Base-by-base conservation (phyloP, 2,329 filamentous ascomycete species). In the Nannizzia gypsea region DNA sequence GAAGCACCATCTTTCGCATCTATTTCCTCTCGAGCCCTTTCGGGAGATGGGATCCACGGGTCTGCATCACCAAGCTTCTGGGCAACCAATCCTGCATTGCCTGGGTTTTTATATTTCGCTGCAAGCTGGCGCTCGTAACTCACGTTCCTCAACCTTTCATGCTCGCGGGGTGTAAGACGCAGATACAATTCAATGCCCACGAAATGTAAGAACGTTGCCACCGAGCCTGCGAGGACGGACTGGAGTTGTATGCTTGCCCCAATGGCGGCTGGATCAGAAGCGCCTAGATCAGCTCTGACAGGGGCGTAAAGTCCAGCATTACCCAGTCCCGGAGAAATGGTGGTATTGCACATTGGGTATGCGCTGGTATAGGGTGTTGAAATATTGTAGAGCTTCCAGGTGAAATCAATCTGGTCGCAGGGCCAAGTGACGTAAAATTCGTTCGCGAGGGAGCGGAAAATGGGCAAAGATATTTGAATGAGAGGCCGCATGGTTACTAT, bases 81-180 rank as follows among this genome's bases (percentile, higher is more conserved):
- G n/a, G 22, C 50, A 34, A 76, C 78, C 48, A 78, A 65, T 1
- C 79, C 80, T 1, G 75, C 73, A 28, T 73, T 73, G 0, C 78
- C 80, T 0, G 81, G 76, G n/a, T 75, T 72, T 48, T 67, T 73
- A 69, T 80, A 76, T 0, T 81, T 81, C 3, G 78, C 76, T 63
- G 80, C 80, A 4, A 82, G 63, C 64, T 85, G 82, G 48, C 77
- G 73, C 66, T 82, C 76, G 63, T 81, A 83, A 5, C 78, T 81
- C 1, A 84, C 74, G n/a, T 76, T 72, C 11, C 82, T 74, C 55
- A 85, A 68, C 5, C 82, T 72, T 48, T 83, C 73, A 0, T 72
- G 71, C 64, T 85, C 82, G 13, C 68, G 74, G 0, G 81, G 80
- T 0, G 82, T 85, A 17, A 82, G 67, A 3, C 67, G 71, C 22